Evolutionary conservation across 345 rosid species (phyloP).

Genomic region (Bretschneidera sinensis): DNA sequence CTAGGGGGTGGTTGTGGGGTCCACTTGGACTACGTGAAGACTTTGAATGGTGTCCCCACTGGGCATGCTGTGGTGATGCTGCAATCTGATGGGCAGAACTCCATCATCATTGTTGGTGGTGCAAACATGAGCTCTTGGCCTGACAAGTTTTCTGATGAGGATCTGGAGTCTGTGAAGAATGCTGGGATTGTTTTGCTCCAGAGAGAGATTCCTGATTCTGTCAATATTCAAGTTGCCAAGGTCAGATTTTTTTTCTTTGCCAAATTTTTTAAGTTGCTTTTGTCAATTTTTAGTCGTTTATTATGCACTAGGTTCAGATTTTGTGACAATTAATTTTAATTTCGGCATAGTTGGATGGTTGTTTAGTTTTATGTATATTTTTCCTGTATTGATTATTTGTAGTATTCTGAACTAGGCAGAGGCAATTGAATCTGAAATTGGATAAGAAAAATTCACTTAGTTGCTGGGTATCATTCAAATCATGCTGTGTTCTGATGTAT

Average conservation of each 20-base stretch:
- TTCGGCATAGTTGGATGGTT: too few relatives aligned
- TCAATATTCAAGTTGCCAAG: conserved; percentile 86
- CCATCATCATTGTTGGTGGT: conserved; percentile 91
- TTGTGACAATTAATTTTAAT: too few relatives aligned
- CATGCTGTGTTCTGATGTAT: too few relatives aligned
- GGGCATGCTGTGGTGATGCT: conserved; percentile 99
- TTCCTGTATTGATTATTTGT: too few relatives aligned
- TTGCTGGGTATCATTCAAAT: too few relatives aligned
- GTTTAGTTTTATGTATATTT: too few relatives aligned
- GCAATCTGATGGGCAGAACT: conserved; percentile 81
- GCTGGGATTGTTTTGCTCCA: conserved; percentile 92
- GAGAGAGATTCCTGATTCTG: conserved; percentile 88
- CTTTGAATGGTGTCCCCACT: conserved; percentile 52
- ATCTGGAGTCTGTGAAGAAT: conserved; percentile 59
- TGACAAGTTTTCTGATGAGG: conserved; percentile 39
- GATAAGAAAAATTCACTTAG: too few relatives aligned
- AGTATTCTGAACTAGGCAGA: too few relatives aligned
- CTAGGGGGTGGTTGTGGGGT: conserved; percentile 60
- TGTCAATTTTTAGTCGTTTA: too few relatives aligned
- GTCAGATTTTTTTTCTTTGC: conserved; percentile 32
- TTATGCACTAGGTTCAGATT: too few relatives aligned
- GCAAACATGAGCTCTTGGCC: conserved; percentile 89
- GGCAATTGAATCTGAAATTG: too few relatives aligned
- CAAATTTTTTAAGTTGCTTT: background rate
- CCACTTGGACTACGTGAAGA: conserved; percentile 44